Evolutionary conservation across 2,329 filamentous ascomycete species (phyloP), one percentile per base, ranked within the genome.

Genomic region (Chrysoporthe cubensis): DNA sequence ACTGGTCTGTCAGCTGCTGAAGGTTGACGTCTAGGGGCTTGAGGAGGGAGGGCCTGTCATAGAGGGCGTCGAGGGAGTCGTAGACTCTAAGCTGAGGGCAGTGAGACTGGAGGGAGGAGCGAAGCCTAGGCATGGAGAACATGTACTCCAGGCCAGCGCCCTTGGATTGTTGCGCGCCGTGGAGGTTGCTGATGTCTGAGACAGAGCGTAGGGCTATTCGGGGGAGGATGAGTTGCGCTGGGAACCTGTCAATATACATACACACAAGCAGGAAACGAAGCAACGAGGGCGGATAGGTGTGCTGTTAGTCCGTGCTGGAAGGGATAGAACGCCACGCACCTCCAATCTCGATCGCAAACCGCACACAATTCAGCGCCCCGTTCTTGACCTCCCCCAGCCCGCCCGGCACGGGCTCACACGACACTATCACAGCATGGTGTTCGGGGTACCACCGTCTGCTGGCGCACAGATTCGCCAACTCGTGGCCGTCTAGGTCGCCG

Each of bases 341-440:
- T 65, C 83, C 83, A 54, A 81, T 80, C 74, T 83, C 80, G 43
- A 84, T 83, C 16, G 80, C 81, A 63, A 81, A 78, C 56, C 81
- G 78, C 32, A 84, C 72, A 72, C 82, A 84, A 67, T 79, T 79
- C 63, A 84, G 73, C 46, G 81, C 74, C n/a, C 78, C 79, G 70
- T 82, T 82, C 67, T 81, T 79, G 21, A 83, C 78, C 63, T 79
- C 77, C 6, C 76, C 80, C n/a, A 84, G 72, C 4, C 80, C 81
- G 3, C 81, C 83, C 2, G 79, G 74, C 6, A 78, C 75, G n/a
- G 79, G 75, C 21, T 80, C 79, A 67, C 83, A 82, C 26, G 78
- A 77, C 72, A 84, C 77, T 26, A 84, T 73, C 48, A 84, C 71
- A 4, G 78, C 79, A 1, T 57, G 32, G 37, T 65, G 57, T 16